Evolutionary conservation across 2,329 filamentous ascomycete species (phyloP).

Genomic region (Fusarium sp.): DNA sequence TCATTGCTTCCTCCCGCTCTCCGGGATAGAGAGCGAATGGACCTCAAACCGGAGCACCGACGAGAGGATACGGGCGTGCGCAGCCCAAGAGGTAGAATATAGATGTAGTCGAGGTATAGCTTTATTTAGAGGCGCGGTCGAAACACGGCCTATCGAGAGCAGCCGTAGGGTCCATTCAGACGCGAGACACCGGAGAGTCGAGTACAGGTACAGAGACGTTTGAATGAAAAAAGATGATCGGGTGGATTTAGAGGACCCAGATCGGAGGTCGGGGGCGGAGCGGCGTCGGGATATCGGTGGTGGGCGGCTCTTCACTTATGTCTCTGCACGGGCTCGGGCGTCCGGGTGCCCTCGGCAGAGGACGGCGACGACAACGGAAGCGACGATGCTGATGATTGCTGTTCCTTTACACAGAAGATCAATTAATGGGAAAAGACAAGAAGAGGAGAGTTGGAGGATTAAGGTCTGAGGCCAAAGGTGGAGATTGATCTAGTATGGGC

Average conservation of each 20-base stretch:
- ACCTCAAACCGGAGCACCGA: slow-evolving; percentile 21
- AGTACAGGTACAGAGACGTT: slow-evolving; percentile 18
- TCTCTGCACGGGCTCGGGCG: slow-evolving; percentile 44
- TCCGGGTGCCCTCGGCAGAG: slow-evolving; percentile 42
- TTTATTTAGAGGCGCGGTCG: slow-evolving; percentile 42
- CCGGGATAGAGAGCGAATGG: slow-evolving; percentile 36
- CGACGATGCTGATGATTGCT: slow-evolving; percentile 1
- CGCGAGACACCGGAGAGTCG: slow-evolving; percentile 30
- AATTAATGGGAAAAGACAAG: slow-evolving; percentile 7
- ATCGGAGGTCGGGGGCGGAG: slow-evolving; percentile 36
- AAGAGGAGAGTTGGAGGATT: slow-evolving; percentile 24
- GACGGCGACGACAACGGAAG: slow-evolving; percentile 34
- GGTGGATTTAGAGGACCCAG: slow-evolving; percentile 26
- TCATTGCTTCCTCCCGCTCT: slow-evolving; percentile 48
- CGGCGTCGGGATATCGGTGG: slow-evolving; percentile 33
- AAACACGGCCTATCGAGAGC: slow-evolving; percentile 40
- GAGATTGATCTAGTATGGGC: slow-evolving; percentile 14
- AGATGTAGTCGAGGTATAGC: slow-evolving; percentile 5
- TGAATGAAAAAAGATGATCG: slow-evolving; percentile 3
- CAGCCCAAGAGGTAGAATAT: slow-evolving; percentile 7
- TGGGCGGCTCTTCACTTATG: slow-evolving; percentile 28
- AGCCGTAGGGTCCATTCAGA: slow-evolving; percentile 43
- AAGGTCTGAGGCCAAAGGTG: slow-evolving; percentile 26
- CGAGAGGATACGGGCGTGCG: background rate
- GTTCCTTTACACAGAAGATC: background rate